These are phyloP conservation scores for Pilasporangium apinafurcum DNA, from an alignment of 352 stramenopile species.

Conservation along the genomic window DNA sequence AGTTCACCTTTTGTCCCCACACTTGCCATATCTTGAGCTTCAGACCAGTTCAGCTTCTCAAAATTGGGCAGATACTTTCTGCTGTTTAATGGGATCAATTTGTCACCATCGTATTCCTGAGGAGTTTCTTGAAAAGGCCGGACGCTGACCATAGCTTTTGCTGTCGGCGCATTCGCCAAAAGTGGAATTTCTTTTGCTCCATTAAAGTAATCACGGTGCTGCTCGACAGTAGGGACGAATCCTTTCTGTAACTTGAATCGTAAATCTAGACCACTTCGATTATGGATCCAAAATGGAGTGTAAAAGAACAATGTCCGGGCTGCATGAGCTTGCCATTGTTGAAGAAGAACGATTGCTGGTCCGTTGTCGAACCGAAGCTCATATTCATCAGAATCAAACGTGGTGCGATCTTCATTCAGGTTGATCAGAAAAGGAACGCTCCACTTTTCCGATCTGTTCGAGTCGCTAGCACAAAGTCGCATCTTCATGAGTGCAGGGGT, in stretches of 20 bases:
- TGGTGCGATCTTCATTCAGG: constrained; percentile 34
- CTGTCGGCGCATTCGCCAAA: constrained; percentile 42
- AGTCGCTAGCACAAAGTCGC: constrained; percentile 52
- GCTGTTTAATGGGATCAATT: constrained; percentile 30
- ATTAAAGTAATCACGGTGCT: constrained; percentile 70
- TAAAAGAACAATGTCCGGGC: constrained; percentile 63
- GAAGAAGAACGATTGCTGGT: constrained; percentile 56
- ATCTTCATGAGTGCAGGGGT: constrained; percentile 72
- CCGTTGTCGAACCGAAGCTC: constrained; percentile 60
- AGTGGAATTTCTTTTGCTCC: constrained; percentile 55
- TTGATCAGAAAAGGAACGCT: constrained; percentile 57
- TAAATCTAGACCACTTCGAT: constrained; percentile 73
- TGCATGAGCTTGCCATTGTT: constrained; percentile 53
- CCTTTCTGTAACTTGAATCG: constrained; percentile 57
- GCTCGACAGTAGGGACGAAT: constrained; percentile 44
- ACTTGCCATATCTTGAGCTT: constrained; percentile 57
- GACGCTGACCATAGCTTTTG: constrained; percentile 65
- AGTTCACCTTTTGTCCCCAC: constrained; percentile 77
- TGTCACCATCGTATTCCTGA: constrained; percentile 40
- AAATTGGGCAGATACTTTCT: constrained; percentile 78
- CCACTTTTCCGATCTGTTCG: constrained; percentile 41
- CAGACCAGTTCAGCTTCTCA: constrained; percentile 65
- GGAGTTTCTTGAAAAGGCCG: constrained; percentile 70
- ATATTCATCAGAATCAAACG: constrained; percentile 49
- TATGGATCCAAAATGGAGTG: constrained; percentile 83